These are phyloP conservation scores for Ciborinia camelliae DNA, from an alignment of 2,329 filamentous ascomycete genomes.

Conservation along the genomic window DNA sequence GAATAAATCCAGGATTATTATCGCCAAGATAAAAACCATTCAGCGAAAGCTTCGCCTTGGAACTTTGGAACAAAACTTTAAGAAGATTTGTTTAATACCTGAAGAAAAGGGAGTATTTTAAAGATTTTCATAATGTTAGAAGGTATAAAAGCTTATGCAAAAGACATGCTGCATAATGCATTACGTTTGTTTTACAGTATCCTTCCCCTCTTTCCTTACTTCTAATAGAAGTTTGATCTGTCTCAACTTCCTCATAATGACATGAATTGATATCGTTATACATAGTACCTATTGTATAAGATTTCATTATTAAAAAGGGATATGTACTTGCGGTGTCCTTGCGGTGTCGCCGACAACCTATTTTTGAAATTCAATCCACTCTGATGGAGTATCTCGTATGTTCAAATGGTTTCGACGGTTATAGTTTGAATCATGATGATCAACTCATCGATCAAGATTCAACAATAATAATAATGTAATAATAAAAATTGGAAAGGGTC, in stretches of 20 bases:
- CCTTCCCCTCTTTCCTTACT: neutral
- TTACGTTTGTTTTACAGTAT: too few relatives aligned
- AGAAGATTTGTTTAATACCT: neutral
- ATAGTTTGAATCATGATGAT: neutral
- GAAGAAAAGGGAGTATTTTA: neutral
- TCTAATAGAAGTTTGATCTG: neutral
- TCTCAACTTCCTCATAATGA: neutral
- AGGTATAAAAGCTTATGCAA: conserved; percentile 6
- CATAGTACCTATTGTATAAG: too few relatives aligned
- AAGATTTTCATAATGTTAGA: neutral
- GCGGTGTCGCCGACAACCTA: neutral
- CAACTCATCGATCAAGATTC: conserved; percentile 1
- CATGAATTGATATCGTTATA: too few relatives aligned
- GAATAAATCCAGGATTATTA: neutral
- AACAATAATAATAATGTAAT: too few relatives aligned
- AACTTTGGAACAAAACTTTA: neutral
- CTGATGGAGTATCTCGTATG: conserved; percentile 11
- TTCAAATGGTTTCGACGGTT: neutral
- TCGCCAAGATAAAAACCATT: neutral
- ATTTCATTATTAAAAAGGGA: too few relatives aligned
- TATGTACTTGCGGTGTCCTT: too few relatives aligned
- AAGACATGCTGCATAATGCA: neutral
- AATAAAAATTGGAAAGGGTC: conserved; percentile 2
- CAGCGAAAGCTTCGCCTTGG: neutral
- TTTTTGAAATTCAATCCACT: neutral